Base-by-base conservation (phyloP, 2,329 filamentous ascomycete species). In the Ascochyta fabae region DNA sequence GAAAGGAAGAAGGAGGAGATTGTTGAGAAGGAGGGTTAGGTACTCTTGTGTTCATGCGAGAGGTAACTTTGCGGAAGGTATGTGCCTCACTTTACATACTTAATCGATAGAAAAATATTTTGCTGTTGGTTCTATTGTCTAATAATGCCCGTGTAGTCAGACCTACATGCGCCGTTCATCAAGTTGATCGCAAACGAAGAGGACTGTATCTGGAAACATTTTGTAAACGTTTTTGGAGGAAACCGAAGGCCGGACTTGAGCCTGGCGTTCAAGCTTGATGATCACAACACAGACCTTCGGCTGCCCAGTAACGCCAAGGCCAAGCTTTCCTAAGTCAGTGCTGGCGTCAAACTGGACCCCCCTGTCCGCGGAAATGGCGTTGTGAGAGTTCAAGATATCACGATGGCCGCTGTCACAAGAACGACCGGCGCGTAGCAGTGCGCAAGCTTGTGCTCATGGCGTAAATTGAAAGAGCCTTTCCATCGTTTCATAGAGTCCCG, bases 21-120 rank as follows among this genome's bases (percentile, higher is more conserved):
- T 16, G 27, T 40, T 15, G 57, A 57, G 27, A 56, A 61, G 19
- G 59, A 64, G 27, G 39, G 42, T 29, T 65, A 61, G 55, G 31
- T 45, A 24, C 44, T 57, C 19, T 26, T 48, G 12, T 49, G n/a
- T 44, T 33, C 42, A 15, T 38, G 31, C 41, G 19, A 43, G 7
- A 22, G 40, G 44, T 42, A 27, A 29, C 4, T 12, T 3, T 13
- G 40, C 24, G 19, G 36, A 12, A 29, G 13, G 26, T 6, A 13
- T 55, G 48, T n/a, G 12, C 16, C 8, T 5, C 4, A 8, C 6
- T 39, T 7, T 39, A 16, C 19, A 24, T 39, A 24, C 19, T 39
- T 39, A 24, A 8, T 23, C 10, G 13, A 39, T 39, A 23, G 36
- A 39, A 39, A 8, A 16, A 13, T 5, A 0, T 31, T 31, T 31